Conservation (phyloP, 352 stramenopile species). For the Pythium rhizo-oryzae region DNA sequence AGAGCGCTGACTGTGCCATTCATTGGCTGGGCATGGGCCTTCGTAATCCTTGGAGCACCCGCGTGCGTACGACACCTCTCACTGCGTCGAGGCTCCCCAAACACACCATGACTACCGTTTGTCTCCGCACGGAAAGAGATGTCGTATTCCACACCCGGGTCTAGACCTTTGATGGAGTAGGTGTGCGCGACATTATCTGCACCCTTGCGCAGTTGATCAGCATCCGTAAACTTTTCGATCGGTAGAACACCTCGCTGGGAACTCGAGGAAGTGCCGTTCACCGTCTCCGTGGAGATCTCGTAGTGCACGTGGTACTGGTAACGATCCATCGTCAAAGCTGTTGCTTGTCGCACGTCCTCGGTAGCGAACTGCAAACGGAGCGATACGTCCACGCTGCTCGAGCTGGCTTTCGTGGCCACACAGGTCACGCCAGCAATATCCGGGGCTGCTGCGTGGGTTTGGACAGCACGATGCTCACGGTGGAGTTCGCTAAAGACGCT, state of each 20-base stretch:
- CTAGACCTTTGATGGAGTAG: slow-evolving; percentile 41
- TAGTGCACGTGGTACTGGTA: slow-evolving; percentile 63
- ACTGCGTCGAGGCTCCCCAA: slow-evolving; percentile 33
- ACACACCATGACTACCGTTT: slow-evolving; percentile 51
- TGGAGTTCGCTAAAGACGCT: slow-evolving; percentile 51
- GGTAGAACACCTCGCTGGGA: slow-evolving; percentile 29
- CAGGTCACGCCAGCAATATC: slow-evolving; percentile 37
- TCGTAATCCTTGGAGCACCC: slow-evolving; percentile 44
- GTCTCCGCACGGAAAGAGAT: slow-evolving; percentile 57
- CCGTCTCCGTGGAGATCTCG: slow-evolving; percentile 25
- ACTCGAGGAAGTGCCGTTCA: neutral
- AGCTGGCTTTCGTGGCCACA: slow-evolving; percentile 41
- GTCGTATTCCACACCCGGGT: slow-evolving; percentile 48
- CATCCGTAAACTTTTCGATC: slow-evolving; percentile 39
- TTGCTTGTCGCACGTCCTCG: slow-evolving; percentile 41
- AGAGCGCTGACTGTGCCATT: slow-evolving; percentile 58
- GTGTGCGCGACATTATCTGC: slow-evolving; percentile 23
- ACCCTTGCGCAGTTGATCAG: slow-evolving; percentile 36
- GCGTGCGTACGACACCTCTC: slow-evolving; percentile 49
- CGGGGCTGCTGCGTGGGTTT: slow-evolving; percentile 59
- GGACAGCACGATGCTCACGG: slow-evolving; percentile 30
- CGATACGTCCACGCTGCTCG: slow-evolving; percentile 41
- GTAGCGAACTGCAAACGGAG: slow-evolving; percentile 47
- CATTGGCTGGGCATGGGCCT: slow-evolving; percentile 33
- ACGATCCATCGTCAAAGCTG: slow-evolving; percentile 34